Conservation (phyloP, 2,329 filamentous ascomycete species). For the Thielaviopsis musarum region DNA sequence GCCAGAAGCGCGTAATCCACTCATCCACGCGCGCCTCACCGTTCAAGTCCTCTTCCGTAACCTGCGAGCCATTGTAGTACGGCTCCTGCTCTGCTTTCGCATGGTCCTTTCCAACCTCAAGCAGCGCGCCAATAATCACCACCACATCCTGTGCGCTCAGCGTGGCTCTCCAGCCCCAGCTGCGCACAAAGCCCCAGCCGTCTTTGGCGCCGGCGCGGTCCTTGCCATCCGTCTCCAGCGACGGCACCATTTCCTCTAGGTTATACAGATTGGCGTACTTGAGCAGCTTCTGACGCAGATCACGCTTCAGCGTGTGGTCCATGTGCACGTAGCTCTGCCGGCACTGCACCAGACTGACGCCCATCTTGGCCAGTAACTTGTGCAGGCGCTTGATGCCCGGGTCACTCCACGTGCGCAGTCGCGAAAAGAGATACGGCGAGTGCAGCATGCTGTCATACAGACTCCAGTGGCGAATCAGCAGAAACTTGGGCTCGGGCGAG, state of each 20-base stretch:
- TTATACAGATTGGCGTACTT: slow-evolving; percentile 90
- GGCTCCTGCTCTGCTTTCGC: slow-evolving; percentile 12
- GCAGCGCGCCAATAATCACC: slow-evolving; percentile 77
- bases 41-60: slow-evolving; percentile 27
- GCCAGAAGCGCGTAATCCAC: slow-evolving; percentile 52
- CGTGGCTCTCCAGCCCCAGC: slow-evolving; percentile 95
- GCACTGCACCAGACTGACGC: slow-evolving; percentile 81
- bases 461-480: slow-evolving; percentile 90
- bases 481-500: slow-evolving; percentile 83
- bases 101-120: slow-evolving; percentile 65
- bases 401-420: slow-evolving; percentile 89
- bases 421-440: slow-evolving; percentile 81
- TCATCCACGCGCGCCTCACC: slow-evolving; percentile 40
- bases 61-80: slow-evolving; percentile 8
- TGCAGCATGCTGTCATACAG: slow-evolving; percentile 98
- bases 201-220: slow-evolving; percentile 61
- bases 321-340: slow-evolving; percentile 95
- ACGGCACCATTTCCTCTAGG: slow-evolving; percentile 80
- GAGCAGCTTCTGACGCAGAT: slow-evolving; percentile 66
- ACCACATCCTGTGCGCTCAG: slow-evolving; percentile 85
- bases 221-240: slow-evolving; percentile 52
- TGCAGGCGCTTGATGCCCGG: slow-evolving; percentile 73
- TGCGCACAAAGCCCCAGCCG: slow-evolving; percentile 91
- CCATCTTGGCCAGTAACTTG: slow-evolving; percentile 95
- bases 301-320: slow-evolving; percentile 92